These are phyloP conservation scores for Elongisporangium prolatum DNA, from an alignment of 352 stramenopile genomes.

Conservation along the genomic window DNA sequence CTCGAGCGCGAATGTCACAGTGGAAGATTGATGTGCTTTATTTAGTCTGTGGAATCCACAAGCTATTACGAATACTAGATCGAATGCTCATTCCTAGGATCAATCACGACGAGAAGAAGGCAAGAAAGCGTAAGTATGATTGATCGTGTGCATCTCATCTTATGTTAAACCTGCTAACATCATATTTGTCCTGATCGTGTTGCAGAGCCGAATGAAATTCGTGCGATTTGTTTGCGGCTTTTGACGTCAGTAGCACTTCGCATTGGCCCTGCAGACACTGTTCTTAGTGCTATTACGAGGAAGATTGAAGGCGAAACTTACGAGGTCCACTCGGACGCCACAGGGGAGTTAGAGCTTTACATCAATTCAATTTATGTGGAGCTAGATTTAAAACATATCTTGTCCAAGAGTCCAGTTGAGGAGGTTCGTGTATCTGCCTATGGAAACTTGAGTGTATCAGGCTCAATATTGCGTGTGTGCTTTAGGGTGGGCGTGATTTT, in stretches of 20 bases:
- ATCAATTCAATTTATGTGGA: conserved; percentile 30
- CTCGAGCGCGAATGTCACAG: conserved; percentile 32
- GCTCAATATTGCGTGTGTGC: too few relatives aligned
- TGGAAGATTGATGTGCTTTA: conserved; percentile 79
- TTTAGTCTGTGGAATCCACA: conserved; percentile 53
- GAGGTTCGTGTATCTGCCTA: conserved; percentile 17
- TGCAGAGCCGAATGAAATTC: conserved; percentile 41
- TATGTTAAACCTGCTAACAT: not conserved
- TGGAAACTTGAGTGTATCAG: conserved; percentile 1
- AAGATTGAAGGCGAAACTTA: conserved; percentile 20
- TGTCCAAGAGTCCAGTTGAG: conserved; percentile 18
- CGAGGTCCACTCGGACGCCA: conserved; percentile 23
- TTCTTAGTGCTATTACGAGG: conserved; percentile 29
- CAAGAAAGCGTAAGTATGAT: conserved; percentile 14
- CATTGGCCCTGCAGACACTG: conserved; percentile 20
- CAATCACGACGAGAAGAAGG: conserved; percentile 3
- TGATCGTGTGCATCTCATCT: not conserved
- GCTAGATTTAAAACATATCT: conserved; percentile 15
- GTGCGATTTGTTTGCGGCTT: conserved; percentile 41
- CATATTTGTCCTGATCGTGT: not conserved
- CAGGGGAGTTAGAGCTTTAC: conserved; percentile 45
- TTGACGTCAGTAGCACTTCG: conserved; percentile 46
- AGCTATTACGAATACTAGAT: conserved; percentile 41
- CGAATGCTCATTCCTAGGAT: conserved; percentile 35
- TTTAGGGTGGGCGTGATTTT: conserved; percentile 17